Evolutionary conservation across 2,329 filamentous ascomycete genomes (phyloP), one percentile per base, ranked within the genome.

Genomic region (Neonectria neomacrospora): DNA sequence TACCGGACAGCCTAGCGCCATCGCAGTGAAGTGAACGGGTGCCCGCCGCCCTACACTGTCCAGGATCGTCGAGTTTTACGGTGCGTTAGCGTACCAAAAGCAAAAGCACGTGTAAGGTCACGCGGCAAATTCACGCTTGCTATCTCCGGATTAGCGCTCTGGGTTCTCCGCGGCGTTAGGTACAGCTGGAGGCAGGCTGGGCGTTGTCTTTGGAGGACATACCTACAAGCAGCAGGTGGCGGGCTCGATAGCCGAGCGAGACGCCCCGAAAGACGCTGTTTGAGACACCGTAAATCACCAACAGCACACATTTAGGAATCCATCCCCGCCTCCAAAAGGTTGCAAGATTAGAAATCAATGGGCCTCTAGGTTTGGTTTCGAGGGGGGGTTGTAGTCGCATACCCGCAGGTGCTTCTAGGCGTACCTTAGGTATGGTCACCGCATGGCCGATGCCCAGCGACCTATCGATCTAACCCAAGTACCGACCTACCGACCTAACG

Each of bases 81-180:
- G 16, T 37, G 20, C 32, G 18, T 14, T 47, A 37, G 28, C 14
- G 39, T 41, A 8, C 9, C 7, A 32, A 63, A 58, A 59, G 51
- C 34, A 54, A 51, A 47, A 37, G 22, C 61, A 63, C 61, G 61
- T 63, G 61, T 26, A 63, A 18, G 50, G 53, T 64, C 62, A 64
- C 62, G 57, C 53, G 62, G 30, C 30, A 22, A 11, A 11, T 16
- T 4, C 22, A 8, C 18, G 22, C 53, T 61, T 64, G 12, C 48
- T 42, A 2, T 11, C 10, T 54, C 8, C 14, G 39, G 57, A 10
- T 42, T 64, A 61, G 62, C 23, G 57, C 53, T 18, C 3, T 16
- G n/a, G 62, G 23, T 39, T 53, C 41, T 47, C 45, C 53, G 26
- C 32, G 22, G 61, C 22, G 54, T 50, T 26, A 42, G 54, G 60